Evolutionary conservation across 164 flowering plant genomes (phyloP).

Genomic region (Stephania japonica): DNA sequence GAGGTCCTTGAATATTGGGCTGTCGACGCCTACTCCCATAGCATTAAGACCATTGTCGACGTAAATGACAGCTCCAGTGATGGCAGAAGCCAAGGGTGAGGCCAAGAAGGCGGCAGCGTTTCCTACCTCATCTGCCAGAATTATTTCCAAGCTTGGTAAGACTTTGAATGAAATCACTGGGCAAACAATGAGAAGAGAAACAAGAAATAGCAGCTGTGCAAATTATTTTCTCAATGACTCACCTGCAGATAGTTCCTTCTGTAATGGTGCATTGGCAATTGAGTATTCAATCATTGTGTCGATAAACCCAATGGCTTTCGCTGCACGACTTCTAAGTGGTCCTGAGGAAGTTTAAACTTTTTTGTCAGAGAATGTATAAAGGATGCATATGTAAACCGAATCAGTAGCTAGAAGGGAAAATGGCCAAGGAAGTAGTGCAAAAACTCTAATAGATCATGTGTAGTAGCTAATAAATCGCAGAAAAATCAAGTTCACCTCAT

Average conservation of each 20-base stretch:
- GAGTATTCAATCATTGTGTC: constrained; percentile 93
- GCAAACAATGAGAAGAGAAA: neutral
- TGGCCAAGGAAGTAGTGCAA: neutral
- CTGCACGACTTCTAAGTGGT: constrained; percentile 89
- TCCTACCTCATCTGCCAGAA: constrained; percentile 74
- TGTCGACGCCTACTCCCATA: constrained; percentile 91
- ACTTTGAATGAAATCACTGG: neutral
- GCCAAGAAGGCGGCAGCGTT: constrained; percentile 83
- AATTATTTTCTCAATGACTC: neutral
- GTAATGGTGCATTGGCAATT: constrained; percentile 73
- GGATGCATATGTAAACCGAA: neutral
- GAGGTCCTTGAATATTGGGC: constrained; percentile 70
- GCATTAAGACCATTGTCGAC: constrained; percentile 90
- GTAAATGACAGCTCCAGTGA: constrained; percentile 75
- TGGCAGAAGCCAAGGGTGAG: constrained; percentile 96
- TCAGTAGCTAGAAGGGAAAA: neutral
- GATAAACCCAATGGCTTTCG: constrained; percentile 92
- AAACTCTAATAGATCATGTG: neutral
- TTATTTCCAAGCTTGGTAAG: constrained; percentile 4
- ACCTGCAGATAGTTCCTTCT: constrained; percentile 85
- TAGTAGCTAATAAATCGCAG: neutral
- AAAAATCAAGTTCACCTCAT: neutral
- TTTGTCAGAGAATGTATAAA: neutral
- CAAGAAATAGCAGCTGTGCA: neutral
- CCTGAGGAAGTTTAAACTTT: constrained; percentile 33